A percentile compares a stretch with the other conserved stretches of the same genome.
Evolutionary conservation across 2,329 filamentous ascomycete genomes (phyloP).

Genomic region (Clonostachys byssicola): DNA sequence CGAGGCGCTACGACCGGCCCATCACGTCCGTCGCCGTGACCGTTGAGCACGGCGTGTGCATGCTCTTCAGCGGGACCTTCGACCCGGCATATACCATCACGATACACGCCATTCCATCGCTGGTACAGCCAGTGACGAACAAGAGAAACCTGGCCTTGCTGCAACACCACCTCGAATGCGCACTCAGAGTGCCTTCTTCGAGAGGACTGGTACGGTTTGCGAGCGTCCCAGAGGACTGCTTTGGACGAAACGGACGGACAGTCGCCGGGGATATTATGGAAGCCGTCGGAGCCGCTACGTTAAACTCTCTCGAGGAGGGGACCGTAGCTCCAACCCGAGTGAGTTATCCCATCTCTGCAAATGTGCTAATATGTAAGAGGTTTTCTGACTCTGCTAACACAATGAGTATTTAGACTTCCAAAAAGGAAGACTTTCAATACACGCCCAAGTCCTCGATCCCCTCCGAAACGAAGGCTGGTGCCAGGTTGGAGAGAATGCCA

Average conservation of each 20-base stretch:
- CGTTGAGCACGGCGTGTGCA: conserved; percentile 69
- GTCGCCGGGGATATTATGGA: conserved; percentile 60
- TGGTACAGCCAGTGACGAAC: conserved; percentile 72
- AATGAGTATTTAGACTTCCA: conserved; percentile 1
- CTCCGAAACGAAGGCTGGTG: too few relatives aligned
- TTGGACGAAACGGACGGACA: conserved; percentile 69
- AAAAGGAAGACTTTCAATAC: neutral
- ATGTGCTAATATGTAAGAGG: neutral
- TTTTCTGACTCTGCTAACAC: neutral
- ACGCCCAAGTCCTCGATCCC: too few relatives aligned
- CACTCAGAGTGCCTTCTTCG: conserved; percentile 59
- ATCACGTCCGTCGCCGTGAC: conserved; percentile 71
- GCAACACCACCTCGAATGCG: conserved; percentile 69
- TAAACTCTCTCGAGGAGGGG: neutral
- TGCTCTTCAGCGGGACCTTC: conserved; percentile 71
- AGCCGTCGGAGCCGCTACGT: neutral
- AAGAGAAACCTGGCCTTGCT: conserved; percentile 76
- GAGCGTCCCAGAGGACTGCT: conserved; percentile 64
- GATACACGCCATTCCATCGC: conserved; percentile 64
- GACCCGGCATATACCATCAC: conserved; percentile 77
- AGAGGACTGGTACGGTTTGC: conserved; percentile 73
- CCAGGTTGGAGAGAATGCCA: too few relatives aligned
- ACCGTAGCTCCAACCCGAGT: too few relatives aligned
- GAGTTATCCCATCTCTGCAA: too few relatives aligned
- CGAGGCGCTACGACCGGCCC: conserved; percentile 70